These are phyloP conservation scores for Helichrysum umbraculigerum DNA, from an alignment of 129 eudicot genomes.

Conservation along the genomic window DNA sequence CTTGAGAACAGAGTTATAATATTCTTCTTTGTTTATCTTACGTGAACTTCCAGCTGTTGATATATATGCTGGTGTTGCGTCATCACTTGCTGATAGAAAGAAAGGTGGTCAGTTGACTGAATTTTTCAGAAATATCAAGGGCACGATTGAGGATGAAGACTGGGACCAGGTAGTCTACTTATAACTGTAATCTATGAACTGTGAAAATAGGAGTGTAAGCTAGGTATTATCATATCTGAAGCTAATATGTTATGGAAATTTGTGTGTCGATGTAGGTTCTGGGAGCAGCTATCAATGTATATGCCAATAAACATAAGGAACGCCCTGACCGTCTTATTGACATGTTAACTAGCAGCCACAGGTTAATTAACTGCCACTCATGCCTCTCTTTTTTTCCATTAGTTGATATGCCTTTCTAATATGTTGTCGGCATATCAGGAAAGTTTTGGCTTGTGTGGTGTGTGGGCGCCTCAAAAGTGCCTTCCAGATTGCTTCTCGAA, in stretches of 20 bases:
- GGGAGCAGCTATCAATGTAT: slow-evolving; percentile 98
- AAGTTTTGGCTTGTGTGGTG: slow-evolving; percentile 98
- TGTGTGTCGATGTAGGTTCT: slow-evolving; percentile 58
- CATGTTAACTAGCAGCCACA: slow-evolving; percentile 97
- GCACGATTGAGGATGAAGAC: slow-evolving; percentile 92
- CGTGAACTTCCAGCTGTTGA: slow-evolving; percentile 72
- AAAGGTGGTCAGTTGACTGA: slow-evolving; percentile 89
- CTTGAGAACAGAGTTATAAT: slow-evolving; percentile 18
- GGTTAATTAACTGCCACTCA: slow-evolving; percentile 37
- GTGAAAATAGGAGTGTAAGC: neutral
- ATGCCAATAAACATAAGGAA: slow-evolving; percentile 96
- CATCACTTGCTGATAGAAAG: slow-evolving; percentile 97
- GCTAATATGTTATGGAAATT: slow-evolving; percentile 11
- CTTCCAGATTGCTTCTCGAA: slow-evolving; percentile 94
- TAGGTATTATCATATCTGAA: neutral
- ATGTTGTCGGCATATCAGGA: slow-evolving; percentile 54
- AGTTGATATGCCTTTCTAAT: slow-evolving; percentile 7
- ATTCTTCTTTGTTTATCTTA: slow-evolving; percentile 19
- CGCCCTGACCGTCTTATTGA: slow-evolving; percentile 99
- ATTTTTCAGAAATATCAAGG: slow-evolving; percentile 91
- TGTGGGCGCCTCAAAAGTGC: slow-evolving; percentile 99
- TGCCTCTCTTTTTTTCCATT: neutral
- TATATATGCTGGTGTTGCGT: slow-evolving; percentile 97
- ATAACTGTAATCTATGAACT: neutral
- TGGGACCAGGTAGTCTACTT: slow-evolving; percentile 81